phyloP scores from a whole-genome alignment of 768 basidiomycete species.

The Crucibulum laeve region DNA sequence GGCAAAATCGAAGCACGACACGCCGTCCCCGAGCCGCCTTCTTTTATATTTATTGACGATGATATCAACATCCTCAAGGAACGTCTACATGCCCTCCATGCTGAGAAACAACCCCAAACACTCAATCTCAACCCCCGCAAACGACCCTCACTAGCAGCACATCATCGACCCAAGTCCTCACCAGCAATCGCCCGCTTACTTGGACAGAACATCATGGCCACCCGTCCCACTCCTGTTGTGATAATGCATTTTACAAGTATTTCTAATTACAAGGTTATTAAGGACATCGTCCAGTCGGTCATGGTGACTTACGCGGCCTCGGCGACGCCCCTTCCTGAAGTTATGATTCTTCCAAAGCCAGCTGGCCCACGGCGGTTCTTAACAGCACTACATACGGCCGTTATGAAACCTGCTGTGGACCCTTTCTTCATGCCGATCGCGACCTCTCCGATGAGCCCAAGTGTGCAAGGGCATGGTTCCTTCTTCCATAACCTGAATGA shows the following conservation, averaged over 20 bases:
- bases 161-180: conserved; percentile 77
- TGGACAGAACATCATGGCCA: conserved; percentile 23
- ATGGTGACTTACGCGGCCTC: conserved; percentile 43
- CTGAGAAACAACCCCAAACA: conserved; percentile 41
- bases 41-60: conserved; percentile 91
- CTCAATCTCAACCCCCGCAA: conserved; percentile 43
- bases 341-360: conserved; percentile 97
- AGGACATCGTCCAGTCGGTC: conserved; percentile 76
- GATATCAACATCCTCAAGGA: conserved; percentile 78
- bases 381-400: conserved; percentile 88
- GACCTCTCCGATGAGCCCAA: conserved; percentile 83
- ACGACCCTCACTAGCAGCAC: conserved; percentile 61
- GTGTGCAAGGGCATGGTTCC: conserved; percentile 35
- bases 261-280: conserved; percentile 82
- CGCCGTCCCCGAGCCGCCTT: conserved; percentile 22
- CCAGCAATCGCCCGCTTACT: conserved; percentile 67
- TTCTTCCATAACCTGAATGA: conserved; percentile 32
- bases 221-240: conserved; percentile 36
- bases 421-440: conserved; percentile 94
- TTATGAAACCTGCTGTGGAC: conserved; percentile 82
- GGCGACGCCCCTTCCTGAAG: conserved; percentile 63
- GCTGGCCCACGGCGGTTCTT: conserved; percentile 92
- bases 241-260: conserved; percentile 92
- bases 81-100: conserved; percentile 63
- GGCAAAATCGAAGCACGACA: conserved; percentile 16